phyloP scores from a whole-genome alignment of 2,329 filamentous ascomycete species.

The Botrytis pseudocinerea region DNA sequence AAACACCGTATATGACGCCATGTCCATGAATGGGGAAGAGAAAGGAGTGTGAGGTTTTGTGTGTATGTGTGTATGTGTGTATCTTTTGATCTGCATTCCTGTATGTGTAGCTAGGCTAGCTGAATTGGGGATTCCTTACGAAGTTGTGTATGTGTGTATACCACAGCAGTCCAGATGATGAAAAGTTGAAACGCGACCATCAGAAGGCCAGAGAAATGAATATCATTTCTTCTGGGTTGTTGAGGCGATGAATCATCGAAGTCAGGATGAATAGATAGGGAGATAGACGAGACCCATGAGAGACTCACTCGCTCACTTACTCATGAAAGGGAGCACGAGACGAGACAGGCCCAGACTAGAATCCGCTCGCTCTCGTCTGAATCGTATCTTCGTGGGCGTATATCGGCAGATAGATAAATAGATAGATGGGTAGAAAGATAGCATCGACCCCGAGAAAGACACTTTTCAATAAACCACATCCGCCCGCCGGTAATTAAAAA shows the following conservation, averaged over 20 bases:
- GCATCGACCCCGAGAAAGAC: neutral
- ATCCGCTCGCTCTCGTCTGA: neutral
- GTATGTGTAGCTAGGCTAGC: neutral
- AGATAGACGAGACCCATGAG: neutral
- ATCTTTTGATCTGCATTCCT: neutral
- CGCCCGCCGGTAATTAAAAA: neutral
- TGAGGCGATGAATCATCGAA: neutral
- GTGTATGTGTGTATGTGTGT: neutral
- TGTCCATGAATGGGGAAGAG: neutral
- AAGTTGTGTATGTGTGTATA: neutral
- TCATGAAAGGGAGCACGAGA: neutral
- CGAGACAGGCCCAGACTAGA: neutral
- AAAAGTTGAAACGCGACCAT: neutral
- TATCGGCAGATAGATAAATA: neutral
- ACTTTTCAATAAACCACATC: neutral
- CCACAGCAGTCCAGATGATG: neutral
- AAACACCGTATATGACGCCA: neutral
- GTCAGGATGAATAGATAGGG: neutral
- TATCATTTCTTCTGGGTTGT: neutral
- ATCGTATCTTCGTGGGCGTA: neutral
- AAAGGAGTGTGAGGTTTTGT: neutral
- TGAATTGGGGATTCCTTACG: neutral
- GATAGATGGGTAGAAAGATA: neutral
- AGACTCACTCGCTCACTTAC: neutral
- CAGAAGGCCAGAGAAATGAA: neutral